Evolutionary conservation across 2,329 filamentous ascomycete genomes (phyloP), one percentile per base, ranked within the genome.

Genomic region (Colletotrichum noveboracense): DNA sequence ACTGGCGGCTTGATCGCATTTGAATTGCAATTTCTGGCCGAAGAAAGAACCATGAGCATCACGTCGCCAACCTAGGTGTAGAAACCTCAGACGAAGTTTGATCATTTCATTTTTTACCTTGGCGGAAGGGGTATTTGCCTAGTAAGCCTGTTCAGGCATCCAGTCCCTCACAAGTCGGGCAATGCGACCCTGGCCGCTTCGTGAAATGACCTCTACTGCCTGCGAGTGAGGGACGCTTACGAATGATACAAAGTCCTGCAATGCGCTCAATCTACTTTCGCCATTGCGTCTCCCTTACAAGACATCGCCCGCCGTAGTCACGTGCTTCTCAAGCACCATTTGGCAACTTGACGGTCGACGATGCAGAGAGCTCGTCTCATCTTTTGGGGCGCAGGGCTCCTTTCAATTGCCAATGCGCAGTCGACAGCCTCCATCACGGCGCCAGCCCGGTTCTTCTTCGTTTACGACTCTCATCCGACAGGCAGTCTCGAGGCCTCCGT

Each of bases 401-500:
- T 60, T 43, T 18, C 64, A 6, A 30, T 43, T 9, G n/a, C 43
- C 18, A 52, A 48, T 43, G 62, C 56, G 56, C 56, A 76, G 56
- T 30, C 56, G 48, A 64, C 36, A 36, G 18, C 13, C 62, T 43
- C 16, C 32, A 34, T 74, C 6, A 74, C 56, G 24, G 28, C 70
- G 13, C 71, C 69, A 24, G 69, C 70, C 28, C 70, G 74, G 24
- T 3, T 14, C 7, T 74, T 76, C 64, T 73, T 74, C 56, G 58
- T 74, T 34, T 74, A 66, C 26, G 74, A 74, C 64, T 68, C 70
- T 7, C 56, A 60, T 48, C 74, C 70, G 12, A 71, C 68, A n/a
- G 64, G 56, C 58, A 64, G 56, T 21, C 38, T 76, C 26, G 74
- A 76, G 24, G 74, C 55, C n/a, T 76, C 74, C 38, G 24, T 76